These are phyloP conservation scores for Excoecaria agallocha DNA, from an alignment of 345 rosid genomes.

Conservation along the genomic window DNA sequence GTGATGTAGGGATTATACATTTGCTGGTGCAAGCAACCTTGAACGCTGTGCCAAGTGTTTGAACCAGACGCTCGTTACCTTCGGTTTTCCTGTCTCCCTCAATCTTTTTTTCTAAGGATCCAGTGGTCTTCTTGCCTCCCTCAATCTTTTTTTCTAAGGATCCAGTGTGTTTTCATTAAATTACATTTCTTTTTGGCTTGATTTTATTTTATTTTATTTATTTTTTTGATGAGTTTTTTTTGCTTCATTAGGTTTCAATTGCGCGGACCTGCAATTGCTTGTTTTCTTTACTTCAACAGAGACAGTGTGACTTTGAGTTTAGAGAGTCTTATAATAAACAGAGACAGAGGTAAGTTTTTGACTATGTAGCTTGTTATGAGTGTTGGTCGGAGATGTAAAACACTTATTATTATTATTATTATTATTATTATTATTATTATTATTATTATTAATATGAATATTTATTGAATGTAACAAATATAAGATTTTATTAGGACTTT, in stretches of 20 bases:
- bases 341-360: slow-evolving; percentile 64
- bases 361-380: not conserved
- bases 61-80: slow-evolving; percentile 90
- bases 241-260: slow-evolving; percentile 58
- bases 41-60: slow-evolving; percentile 85
- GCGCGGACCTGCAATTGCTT: slow-evolving; percentile 96
- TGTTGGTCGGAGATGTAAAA: not conserved
- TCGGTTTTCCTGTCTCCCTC: slow-evolving; percentile 83
- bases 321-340: slow-evolving; percentile 90
- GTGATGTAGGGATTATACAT: slow-evolving; percentile 56
- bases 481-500: not conserved
- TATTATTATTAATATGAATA: not conserved
- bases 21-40: slow-evolving; percentile 77
- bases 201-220: too few relatives aligned
- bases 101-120: too few relatives aligned
- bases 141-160: slow-evolving; percentile 85
- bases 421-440: too few relatives aligned
- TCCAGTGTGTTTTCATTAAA: slow-evolving; percentile 52
- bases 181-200: slow-evolving; percentile 1
- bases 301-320: slow-evolving; percentile 85
- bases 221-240: not conserved
- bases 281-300: slow-evolving; percentile 83
- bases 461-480: not conserved
- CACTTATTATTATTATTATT: not conserved
- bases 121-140: too few relatives aligned